Conservation (phyloP, 208 protist genomes). For the Spongospora subterranea region DNA sequence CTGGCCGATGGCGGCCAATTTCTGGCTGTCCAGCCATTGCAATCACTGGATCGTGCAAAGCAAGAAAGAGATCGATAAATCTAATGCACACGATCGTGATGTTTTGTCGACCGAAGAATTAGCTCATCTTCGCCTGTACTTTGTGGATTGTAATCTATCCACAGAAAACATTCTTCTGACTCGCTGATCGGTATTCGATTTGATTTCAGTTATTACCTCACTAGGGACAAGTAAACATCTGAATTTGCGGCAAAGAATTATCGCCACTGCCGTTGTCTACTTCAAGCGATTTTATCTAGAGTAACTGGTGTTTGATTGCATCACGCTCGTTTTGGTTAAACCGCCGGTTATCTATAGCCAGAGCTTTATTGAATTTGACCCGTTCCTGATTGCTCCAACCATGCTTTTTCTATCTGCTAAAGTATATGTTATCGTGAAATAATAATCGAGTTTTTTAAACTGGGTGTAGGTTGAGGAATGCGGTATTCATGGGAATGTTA, state of each 20-base stretch:
- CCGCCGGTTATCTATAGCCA: background rate
- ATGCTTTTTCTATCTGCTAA: slow-evolving; percentile 54
- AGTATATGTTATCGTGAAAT: background rate
- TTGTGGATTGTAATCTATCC: slow-evolving; percentile 38
- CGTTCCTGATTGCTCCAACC: background rate
- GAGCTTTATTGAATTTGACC: slow-evolving; percentile 57
- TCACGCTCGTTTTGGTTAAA: no score
- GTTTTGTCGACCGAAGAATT: slow-evolving; percentile 47
- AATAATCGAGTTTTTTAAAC: background rate
- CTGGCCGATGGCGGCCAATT: slow-evolving; percentile 9
- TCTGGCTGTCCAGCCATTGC: slow-evolving; percentile 57
- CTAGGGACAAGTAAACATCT: slow-evolving; percentile 49
- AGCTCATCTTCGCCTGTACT: slow-evolving; percentile 44
- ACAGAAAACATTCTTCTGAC: background rate
- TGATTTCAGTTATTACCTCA: slow-evolving; percentile 14
- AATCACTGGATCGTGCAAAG: slow-evolving; percentile 38
- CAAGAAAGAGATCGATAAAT: slow-evolving; percentile 56
- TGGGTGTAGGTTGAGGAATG: background rate
- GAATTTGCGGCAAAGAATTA: slow-evolving; percentile 33
- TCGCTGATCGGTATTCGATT: background rate
- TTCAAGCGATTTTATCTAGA: slow-evolving; percentile 53
- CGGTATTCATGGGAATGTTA: slow-evolving; percentile 33
- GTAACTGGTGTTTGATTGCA: background rate
- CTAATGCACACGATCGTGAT: slow-evolving; percentile 43
- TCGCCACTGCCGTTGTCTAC: slow-evolving; percentile 20